Conservation (phyloP, 192 early-diverging fungal species). For the Mortierella alpina region DNA sequence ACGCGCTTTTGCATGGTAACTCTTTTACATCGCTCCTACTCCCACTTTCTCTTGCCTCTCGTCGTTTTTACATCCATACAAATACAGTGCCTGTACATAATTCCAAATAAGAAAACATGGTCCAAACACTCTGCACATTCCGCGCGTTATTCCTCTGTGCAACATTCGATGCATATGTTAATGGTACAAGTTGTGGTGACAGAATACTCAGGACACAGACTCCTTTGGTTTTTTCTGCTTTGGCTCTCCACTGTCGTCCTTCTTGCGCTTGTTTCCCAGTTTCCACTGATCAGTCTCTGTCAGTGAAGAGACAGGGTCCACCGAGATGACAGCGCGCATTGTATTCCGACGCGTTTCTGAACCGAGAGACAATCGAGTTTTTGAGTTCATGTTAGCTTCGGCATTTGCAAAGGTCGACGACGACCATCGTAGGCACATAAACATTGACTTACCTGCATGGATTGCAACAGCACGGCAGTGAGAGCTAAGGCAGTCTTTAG, state of each 20-base stretch:
- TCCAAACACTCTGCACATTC: no score
- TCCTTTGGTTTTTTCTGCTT: conserved; percentile 14
- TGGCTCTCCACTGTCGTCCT: conserved; percentile 4
- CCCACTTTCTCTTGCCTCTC: background rate
- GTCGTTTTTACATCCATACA: background rate
- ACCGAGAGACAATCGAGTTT: background rate
- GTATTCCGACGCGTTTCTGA: conserved; percentile 65
- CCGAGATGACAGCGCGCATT: conserved; percentile 56
- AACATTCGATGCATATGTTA: background rate
- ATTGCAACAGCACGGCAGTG: conserved; percentile 65
- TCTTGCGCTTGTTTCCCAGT: conserved; percentile 49
- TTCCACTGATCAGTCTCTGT: conserved; percentile 58
- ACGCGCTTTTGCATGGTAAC: background rate
- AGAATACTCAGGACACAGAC: conserved; percentile 1
- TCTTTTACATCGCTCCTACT: conserved; percentile 1
- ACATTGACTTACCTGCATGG: conserved; percentile 59
- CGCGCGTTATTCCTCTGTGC: no score
- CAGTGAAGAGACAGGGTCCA: conserved; percentile 52
- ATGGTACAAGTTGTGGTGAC: no score
- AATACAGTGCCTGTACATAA: no score
- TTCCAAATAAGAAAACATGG: no score
- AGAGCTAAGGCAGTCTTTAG: conserved; percentile 65
- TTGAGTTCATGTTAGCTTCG: no score
- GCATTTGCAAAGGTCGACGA: no score
- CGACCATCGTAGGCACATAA: background rate